Percentiles rank a stretch among this genome's conserved stretches.
phyloP scores from a whole-genome alignment of 2,329 filamentous ascomycete genomes.

The Aspergillus latus region DNA sequence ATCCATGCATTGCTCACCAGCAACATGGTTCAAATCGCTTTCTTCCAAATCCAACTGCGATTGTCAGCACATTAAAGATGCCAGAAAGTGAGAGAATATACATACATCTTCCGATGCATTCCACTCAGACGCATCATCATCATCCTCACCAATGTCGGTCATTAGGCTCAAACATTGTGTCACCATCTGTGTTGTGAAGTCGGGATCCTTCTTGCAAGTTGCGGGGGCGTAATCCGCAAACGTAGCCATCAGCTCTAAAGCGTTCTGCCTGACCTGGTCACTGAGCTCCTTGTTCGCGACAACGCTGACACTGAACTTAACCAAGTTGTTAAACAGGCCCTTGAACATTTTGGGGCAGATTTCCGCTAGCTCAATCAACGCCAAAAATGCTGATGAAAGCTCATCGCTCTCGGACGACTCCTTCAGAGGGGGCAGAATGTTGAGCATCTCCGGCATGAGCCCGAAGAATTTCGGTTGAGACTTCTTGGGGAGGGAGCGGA shows the following conservation, averaged over 20 bases:
- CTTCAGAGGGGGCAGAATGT: constrained; percentile 91
- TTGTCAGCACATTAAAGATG: constrained; percentile 21
- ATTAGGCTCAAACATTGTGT: constrained; percentile 96
- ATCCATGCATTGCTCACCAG: constrained; percentile 98
- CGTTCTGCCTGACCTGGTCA: constrained; percentile 88
- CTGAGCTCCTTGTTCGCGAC: constrained; percentile 94
- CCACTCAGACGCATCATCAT: constrained; percentile 94
- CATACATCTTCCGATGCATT: constrained; percentile 84
- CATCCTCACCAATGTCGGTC: constrained; percentile 93
- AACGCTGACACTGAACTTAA: constrained; percentile 88
- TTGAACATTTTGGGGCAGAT: constrained; percentile 98
- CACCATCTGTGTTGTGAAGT: constrained; percentile 94
- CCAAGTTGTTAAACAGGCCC: constrained; percentile 84
- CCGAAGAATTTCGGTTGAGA: constrained; percentile 82
- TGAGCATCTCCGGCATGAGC: constrained; percentile 86
- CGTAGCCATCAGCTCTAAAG: constrained; percentile 94
- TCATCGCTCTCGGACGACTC: constrained; percentile 87
- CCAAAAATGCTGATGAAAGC: constrained; percentile 82
- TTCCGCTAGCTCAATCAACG: constrained; percentile 92
- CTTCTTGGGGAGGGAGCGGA: constrained; percentile 86
- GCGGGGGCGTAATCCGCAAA: constrained; percentile 93
- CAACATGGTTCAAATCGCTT: constrained; percentile 95
- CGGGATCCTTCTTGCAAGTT: constrained; percentile 92
- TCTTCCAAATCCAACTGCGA: constrained; percentile 83
- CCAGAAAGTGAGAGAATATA: constrained; percentile 21